These are phyloP conservation scores for sorghum (Sorghum bicolor) DNA, from an alignment of 176 grass and related monocot species.

Conservation along the genomic window Sorghum_bicolor_NCBIv3 NC_012871.2:65982501-65983000, in stretches of 20 bases:
- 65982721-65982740: not conserved
- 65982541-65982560: not conserved
- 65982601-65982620: slow-evolving; percentile 80
- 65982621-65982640: slow-evolving; percentile 71
- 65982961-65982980: not conserved
- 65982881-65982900: not conserved
- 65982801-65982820: not conserved
- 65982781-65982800: not conserved
- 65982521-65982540: slow-evolving; percentile 1
- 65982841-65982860: not conserved
- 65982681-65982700: not conserved
- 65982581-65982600: slow-evolving; percentile 12
- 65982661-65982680: not conserved
- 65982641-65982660: slow-evolving; percentile 60
- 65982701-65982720: not conserved
- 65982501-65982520: slow-evolving; percentile 86
- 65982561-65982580: slow-evolving; percentile 8
- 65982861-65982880: not conserved
- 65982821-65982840: not conserved
- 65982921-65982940: not conserved
- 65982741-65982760: not conserved
- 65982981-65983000: not conserved
- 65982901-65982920: not conserved
- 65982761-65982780: not conserved
- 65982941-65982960: not conserved